These are phyloP conservation scores for Discostella stelligeroides DNA, from an alignment of 108 stramenopile genomes.

Conservation along the genomic window DNA sequence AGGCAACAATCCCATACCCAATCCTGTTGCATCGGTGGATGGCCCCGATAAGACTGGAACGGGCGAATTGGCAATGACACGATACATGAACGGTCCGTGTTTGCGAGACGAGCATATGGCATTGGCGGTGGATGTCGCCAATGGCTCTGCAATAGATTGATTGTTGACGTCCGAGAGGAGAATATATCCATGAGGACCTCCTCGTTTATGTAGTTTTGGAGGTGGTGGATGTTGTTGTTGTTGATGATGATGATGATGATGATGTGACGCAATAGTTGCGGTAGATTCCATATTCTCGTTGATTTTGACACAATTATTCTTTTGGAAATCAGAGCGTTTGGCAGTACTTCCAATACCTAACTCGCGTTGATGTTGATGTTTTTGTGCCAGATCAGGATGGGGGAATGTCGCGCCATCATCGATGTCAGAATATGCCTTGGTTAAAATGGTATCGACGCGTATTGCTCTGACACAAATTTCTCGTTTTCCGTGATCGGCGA, in stretches of 20 bases:
- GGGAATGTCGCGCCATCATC: slow-evolving; percentile 9
- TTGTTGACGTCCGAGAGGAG: slow-evolving; percentile 24
- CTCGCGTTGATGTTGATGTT: no score
- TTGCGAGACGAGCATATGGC: slow-evolving; percentile 46
- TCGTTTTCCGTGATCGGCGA: slow-evolving; percentile 3
- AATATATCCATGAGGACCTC: slow-evolving; percentile 41
- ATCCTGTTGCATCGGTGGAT: slow-evolving; percentile 60
- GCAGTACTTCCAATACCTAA: no score
- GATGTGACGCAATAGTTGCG: neutral
- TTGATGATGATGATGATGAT: neutral
- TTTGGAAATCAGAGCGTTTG: neutral
- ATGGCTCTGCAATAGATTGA: slow-evolving; percentile 52
- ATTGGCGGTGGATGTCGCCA: slow-evolving; percentile 16
- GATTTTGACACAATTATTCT: slow-evolving; percentile 5
- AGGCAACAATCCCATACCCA: slow-evolving; percentile 65
- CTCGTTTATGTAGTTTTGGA: no score
- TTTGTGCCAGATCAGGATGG: neutral
- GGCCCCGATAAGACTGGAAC: slow-evolving; percentile 77
- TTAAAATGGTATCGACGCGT: slow-evolving; percentile 76
- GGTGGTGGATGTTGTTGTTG: no score
- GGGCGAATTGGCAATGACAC: slow-evolving; percentile 69
- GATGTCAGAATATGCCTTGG: slow-evolving; percentile 80
- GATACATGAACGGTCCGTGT: slow-evolving; percentile 62
- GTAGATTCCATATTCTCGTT: slow-evolving; percentile 1
- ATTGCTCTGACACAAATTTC: slow-evolving; percentile 37